phyloP scores from a whole-genome alignment of 805 yeast species.

The Cyberlindnera amylophila region DNA sequence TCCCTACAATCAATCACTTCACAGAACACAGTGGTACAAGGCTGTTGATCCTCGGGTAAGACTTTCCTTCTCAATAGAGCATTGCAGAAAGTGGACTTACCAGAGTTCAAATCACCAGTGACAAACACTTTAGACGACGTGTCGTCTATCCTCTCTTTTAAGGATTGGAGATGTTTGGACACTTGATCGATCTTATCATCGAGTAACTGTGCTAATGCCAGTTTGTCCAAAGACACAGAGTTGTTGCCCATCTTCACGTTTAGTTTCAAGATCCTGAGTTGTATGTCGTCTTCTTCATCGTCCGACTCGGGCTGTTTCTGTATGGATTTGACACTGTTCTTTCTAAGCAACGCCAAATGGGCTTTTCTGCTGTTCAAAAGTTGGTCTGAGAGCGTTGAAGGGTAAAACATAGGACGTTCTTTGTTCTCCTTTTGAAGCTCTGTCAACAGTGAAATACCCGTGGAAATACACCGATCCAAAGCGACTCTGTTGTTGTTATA shows the following conservation, averaged over 20 bases:
- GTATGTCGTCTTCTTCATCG: slow-evolving; percentile 26
- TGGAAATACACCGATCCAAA: slow-evolving; percentile 56
- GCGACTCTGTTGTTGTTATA: slow-evolving; percentile 71
- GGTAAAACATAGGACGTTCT: slow-evolving; percentile 59
- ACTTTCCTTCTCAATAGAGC: slow-evolving; percentile 74
- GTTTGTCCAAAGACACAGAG: slow-evolving; percentile 58
- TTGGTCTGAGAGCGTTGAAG: slow-evolving; percentile 35
- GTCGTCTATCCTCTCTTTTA: slow-evolving; percentile 83
- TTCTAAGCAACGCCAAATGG: slow-evolving; percentile 48
- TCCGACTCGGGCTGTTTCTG: slow-evolving; percentile 22
- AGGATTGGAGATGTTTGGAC: slow-evolving; percentile 60
- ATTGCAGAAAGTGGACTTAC: slow-evolving; percentile 94
- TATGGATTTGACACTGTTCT: slow-evolving; percentile 29
- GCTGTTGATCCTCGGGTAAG: slow-evolving; percentile 95
- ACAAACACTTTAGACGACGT: slow-evolving; percentile 90
- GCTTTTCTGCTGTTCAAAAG: slow-evolving; percentile 47
- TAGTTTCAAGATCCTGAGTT: slow-evolving; percentile 60
- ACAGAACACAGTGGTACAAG: slow-evolving; percentile 94
- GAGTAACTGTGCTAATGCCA: slow-evolving; percentile 64
- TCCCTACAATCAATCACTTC: slow-evolving; percentile 85
- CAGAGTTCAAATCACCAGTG: slow-evolving; percentile 96
- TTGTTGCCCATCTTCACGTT: slow-evolving; percentile 51
- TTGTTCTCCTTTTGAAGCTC: slow-evolving; percentile 55
- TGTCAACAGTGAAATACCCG: slow-evolving; percentile 46
- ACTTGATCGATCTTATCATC: slow-evolving; percentile 65